A percentile compares a stretch with the other conserved stretches of the same genome.
Evolutionary conservation across 164 flowering plant species (phyloP).

Genomic region (Chimonanthus praecox): DNA sequence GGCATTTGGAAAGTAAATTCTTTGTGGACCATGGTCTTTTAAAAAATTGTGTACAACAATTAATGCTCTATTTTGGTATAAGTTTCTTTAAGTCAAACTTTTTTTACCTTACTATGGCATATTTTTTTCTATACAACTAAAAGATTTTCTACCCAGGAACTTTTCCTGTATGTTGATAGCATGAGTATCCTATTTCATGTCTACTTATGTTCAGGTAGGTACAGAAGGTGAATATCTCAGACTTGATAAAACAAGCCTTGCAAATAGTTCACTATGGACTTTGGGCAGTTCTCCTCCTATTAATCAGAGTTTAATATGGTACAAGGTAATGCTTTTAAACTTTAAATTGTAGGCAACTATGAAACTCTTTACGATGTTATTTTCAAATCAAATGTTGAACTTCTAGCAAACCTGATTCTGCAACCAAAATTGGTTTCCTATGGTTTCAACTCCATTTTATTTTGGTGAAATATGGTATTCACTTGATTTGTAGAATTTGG

Average conservation of each 20-base stretch:
- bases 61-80: not conserved
- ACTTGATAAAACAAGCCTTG: constrained; percentile 31
- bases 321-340: constrained; percentile 33
- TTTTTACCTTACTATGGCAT: not conserved
- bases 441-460: too few species aligned
- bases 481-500: too few species aligned
- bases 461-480: too few species aligned
- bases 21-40: not conserved
- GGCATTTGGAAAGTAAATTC: too few species aligned
- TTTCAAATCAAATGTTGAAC: too few species aligned
- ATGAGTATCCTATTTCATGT: not conserved
- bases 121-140: not conserved
- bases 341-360: not conserved
- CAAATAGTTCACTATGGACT: constrained; percentile 47
- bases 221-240: constrained; percentile 49
- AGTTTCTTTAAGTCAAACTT: not conserved
- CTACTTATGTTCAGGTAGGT: constrained; percentile 36
- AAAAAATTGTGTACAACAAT: too few species aligned
- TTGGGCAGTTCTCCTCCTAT: constrained; percentile 26
- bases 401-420: too few species aligned
- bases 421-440: too few species aligned
- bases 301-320: constrained; percentile 53
- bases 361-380: too few species aligned
- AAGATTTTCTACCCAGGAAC: not conserved
- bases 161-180: too few species aligned